phyloP scores from a whole-genome alignment of 2,329 filamentous ascomycete species.

The Colletotrichum salicis region DNA sequence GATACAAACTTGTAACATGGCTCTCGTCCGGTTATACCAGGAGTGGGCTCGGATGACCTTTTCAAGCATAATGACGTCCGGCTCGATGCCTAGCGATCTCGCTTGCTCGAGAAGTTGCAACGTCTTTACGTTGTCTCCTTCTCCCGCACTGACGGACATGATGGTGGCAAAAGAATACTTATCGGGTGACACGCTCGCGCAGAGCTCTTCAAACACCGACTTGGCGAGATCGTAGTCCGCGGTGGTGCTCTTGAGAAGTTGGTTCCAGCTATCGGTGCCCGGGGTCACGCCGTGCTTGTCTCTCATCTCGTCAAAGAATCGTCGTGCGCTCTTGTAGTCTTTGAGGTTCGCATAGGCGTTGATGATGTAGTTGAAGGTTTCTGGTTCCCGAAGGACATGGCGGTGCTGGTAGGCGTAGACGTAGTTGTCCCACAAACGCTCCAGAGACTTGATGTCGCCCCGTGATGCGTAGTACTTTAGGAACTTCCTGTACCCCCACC shows the following conservation, averaged over 20 bases:
- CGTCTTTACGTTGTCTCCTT: constrained; percentile 79
- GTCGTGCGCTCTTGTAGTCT: constrained; percentile 67
- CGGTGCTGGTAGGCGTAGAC: constrained; percentile 46
- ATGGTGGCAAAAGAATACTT: constrained; percentile 75
- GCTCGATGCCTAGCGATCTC: constrained; percentile 63
- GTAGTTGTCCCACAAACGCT: constrained; percentile 58
- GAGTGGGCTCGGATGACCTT: constrained; percentile 76
- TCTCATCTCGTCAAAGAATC: constrained; percentile 71
- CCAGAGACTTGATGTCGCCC: constrained; percentile 59
- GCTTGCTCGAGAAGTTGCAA: constrained; percentile 73
- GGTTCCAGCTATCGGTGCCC: constrained; percentile 76
- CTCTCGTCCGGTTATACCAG: constrained; percentile 47
- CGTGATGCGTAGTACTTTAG: constrained; percentile 59
- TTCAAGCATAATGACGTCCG: constrained; percentile 64
- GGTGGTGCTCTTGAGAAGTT: constrained; percentile 76
- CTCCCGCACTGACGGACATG: constrained; percentile 75
- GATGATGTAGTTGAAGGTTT: constrained; percentile 68
- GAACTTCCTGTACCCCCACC: constrained; percentile 59
- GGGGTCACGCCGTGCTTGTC: constrained; percentile 66
- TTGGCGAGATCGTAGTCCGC: constrained; percentile 75
- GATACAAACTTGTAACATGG: constrained; percentile 52
- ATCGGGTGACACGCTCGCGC: constrained; percentile 63
- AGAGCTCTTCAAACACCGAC: constrained; percentile 70
- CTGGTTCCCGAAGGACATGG: constrained; percentile 45
- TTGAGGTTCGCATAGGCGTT: constrained; percentile 77